Evolutionary conservation across 1,284 basidiomycete genomes (phyloP).

Genomic region (Mycosarcoma mackinlayi): DNA sequence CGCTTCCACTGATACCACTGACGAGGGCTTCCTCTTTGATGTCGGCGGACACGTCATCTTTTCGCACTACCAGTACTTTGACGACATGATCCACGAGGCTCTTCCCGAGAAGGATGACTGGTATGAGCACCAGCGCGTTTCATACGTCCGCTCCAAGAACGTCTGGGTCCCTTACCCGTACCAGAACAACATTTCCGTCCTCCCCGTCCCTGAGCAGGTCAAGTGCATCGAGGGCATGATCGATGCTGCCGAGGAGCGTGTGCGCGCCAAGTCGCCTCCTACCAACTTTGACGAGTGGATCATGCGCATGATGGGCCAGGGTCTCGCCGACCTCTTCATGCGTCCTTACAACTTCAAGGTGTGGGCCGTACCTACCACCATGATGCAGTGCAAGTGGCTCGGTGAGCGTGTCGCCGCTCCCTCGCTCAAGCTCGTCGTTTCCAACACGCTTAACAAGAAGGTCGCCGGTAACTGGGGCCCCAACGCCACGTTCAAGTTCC

Average conservation of each 20-base stretch:
- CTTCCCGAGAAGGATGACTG: slow-evolving; percentile 70
- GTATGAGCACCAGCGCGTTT: slow-evolving; percentile 72
- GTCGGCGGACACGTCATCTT: slow-evolving; percentile 74
- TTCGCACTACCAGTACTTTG: slow-evolving; percentile 73
- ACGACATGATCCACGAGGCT: slow-evolving; percentile 71
- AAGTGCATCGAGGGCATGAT: slow-evolving; percentile 72
- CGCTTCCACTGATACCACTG: slow-evolving; percentile 71
- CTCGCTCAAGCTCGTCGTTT: slow-evolving; percentile 71
- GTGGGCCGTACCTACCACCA: slow-evolving; percentile 72
- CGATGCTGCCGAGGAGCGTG: slow-evolving; percentile 68
- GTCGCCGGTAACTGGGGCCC: slow-evolving; percentile 73
- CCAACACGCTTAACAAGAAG: slow-evolving; percentile 72
- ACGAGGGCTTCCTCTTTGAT: slow-evolving; percentile 73
- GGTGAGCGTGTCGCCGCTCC: slow-evolving; percentile 73
- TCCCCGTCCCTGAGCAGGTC: slow-evolving; percentile 71
- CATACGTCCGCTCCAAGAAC: slow-evolving; percentile 71
- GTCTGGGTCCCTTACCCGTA: slow-evolving; percentile 72
- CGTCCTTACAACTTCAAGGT: slow-evolving; percentile 73
- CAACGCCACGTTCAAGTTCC: slow-evolving; percentile 73
- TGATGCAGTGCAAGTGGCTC: slow-evolving; percentile 74
- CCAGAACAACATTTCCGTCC: slow-evolving; percentile 72
- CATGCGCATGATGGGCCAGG: slow-evolving; percentile 71
- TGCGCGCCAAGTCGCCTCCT: slow-evolving; percentile 68
- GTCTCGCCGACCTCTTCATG: slow-evolving; percentile 73
- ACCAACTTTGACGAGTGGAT: slow-evolving; percentile 72